Evolutionary conservation across 2,329 filamentous ascomycete genomes (phyloP).

Genomic region (Xylariaceae sp.): DNA sequence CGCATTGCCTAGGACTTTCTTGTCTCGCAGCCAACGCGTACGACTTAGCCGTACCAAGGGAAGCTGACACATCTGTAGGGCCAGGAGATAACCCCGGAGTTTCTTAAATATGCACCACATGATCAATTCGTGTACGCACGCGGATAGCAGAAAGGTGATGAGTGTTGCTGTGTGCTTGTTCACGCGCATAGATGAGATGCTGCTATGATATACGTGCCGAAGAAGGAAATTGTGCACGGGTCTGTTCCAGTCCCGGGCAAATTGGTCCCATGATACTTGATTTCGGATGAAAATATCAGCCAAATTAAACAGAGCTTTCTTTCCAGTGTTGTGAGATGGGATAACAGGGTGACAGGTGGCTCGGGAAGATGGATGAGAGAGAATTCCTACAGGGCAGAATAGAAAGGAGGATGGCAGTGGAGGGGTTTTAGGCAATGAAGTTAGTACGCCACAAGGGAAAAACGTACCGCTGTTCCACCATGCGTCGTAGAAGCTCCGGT

Average conservation of each 20-base stretch:
- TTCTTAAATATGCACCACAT: conserved; percentile 85
- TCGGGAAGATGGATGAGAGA: not conserved
- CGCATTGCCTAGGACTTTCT: conserved; percentile 70
- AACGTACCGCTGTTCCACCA: conserved; percentile 66
- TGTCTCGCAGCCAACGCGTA: conserved; percentile 68
- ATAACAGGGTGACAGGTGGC: too few species aligned
- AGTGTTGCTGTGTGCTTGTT: conserved; percentile 74
- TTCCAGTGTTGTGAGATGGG: too few species aligned
- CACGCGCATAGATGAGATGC: conserved; percentile 74
- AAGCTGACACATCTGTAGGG: conserved; percentile 76
- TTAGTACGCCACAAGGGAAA: too few species aligned
- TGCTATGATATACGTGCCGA: conserved; percentile 79
- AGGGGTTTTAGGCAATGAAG: too few species aligned
- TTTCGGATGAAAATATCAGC: not conserved
- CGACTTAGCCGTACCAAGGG: conserved; percentile 72
- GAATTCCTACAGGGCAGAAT: too few species aligned
- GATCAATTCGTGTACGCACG: conserved; percentile 74
- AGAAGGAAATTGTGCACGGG: conserved; percentile 80
- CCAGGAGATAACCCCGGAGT: conserved; percentile 73
- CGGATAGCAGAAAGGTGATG: conserved; percentile 75
- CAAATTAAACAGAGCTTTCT: not conserved
- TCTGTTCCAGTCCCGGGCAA: conserved; percentile 79
- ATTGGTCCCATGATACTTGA: conserved; percentile 72
- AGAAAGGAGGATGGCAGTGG: too few species aligned
- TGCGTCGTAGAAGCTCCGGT: conserved; percentile 72